phyloP scores from a whole-genome alignment of 345 rosid species.

The Citrus trifoliata region DNA sequence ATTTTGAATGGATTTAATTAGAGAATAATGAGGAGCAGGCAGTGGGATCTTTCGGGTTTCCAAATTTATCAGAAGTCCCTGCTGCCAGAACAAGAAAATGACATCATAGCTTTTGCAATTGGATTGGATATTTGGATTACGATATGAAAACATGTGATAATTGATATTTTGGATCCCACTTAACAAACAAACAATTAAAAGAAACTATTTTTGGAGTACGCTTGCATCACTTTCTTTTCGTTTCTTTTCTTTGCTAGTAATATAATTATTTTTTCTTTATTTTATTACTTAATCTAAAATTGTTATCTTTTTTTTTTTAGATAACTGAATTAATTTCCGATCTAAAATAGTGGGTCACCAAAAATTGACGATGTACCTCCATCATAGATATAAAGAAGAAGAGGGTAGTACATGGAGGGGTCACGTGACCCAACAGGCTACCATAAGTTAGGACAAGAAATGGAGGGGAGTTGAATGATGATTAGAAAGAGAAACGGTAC shows the following conservation, averaged over 20 bases:
- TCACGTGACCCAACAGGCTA: too few relatives aligned
- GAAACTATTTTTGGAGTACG: neutral
- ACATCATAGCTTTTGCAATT: neutral
- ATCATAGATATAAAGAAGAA: too few relatives aligned
- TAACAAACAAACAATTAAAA: neutral
- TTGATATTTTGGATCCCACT: neutral
- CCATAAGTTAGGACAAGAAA: too few relatives aligned
- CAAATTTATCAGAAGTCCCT: neutral
- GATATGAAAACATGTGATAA: neutral
- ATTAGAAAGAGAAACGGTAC: neutral
- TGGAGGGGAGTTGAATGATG: neutral
- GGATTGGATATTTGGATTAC: neutral
- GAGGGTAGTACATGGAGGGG: too few relatives aligned
- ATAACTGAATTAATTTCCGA: too few relatives aligned
- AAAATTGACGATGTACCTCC: too few relatives aligned
- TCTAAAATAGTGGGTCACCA: too few relatives aligned
- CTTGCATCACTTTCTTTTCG: too few relatives aligned
- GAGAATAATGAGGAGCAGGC: too few relatives aligned
- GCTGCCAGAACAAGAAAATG: neutral
- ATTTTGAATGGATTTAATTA: neutral
- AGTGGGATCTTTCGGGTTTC: neutral
- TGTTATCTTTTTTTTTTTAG: too few relatives aligned
- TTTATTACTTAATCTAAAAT: neutral
- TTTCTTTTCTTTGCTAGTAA: too few relatives aligned
- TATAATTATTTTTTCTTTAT: too few relatives aligned